Base-by-base conservation (phyloP, 2,329 filamentous ascomycete genomes). In the Fusarium piperis region DNA sequence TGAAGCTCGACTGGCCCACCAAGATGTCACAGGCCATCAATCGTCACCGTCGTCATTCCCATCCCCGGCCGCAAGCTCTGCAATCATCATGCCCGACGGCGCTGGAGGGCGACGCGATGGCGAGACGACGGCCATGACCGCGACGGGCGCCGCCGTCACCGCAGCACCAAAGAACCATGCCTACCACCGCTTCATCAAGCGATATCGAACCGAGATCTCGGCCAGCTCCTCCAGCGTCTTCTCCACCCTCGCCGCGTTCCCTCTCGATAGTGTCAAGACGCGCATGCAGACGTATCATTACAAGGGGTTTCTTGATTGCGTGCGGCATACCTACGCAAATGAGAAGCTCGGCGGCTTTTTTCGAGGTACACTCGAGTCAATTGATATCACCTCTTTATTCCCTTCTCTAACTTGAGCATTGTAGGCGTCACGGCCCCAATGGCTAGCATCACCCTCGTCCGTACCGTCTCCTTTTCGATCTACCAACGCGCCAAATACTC, bases 281-380 rank as follows among this genome's bases (percentile, higher is more conserved):
- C 92, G 94, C 78, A 94, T 96, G 90, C 94, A 97, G 84, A 93
- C 92, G 73, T 95, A 96, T 82, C 90, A 92, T 71, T 95, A 93
- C 82, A 86, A 88, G 73, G 93, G 88, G 73, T 94, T 93, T 81
- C 81, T 88, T 78, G 91, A 94, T 80, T 95, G 93, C 79, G 89
- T 94, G 58, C 87, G 86, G 68, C 88, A 93, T 74, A 95, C 93
- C 11, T 96, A 96, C 82, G 87, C 85, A 66, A 90, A 86, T 7
- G 94, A 96, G 83, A 91, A 92, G 35, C 81, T 91, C 39, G 85
- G 87, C 55, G 93, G 94, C 28, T 97, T 97, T 85, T 96, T 95
- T 83, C 88, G 93, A 81, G 94, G 93, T 93, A 84, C 72, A 84
- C 13, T 52, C n/a, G 13, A 23, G 23, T 18, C 52, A 58, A 60